Evolutionary conservation across 371 early-diverging fungal genomes (phyloP), one percentile per base, ranked within the genome.

Genomic region (Mucor circinelloides): DNA sequence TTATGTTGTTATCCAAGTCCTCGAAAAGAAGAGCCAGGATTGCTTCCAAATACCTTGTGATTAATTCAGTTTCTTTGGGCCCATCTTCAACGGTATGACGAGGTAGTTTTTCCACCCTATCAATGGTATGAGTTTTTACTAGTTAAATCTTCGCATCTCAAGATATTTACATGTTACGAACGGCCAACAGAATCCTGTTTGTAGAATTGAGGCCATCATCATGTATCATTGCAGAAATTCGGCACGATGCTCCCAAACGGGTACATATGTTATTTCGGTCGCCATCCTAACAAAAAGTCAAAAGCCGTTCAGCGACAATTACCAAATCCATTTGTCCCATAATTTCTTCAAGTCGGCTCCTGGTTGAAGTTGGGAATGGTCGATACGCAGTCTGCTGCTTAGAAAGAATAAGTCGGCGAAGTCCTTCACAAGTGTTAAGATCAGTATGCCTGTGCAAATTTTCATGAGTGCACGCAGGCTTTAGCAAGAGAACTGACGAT

Each of bases 71-170:
- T 63, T 71, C 60, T 19, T 55, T 66, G 62, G 67, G 66, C 46
- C 63, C 67, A 48, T 71, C 17, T 66, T 66, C 63, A 64, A 60
- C 32, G 67, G 42, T 66, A 12, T 28, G 21, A 34, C 58, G 67
- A 28, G 67, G 67, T 25, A 66, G 63, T 54, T n/a, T 71, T 54
- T 71, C 71, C 67, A 71, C 52, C 60, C 63, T 71, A 63, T 63
- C 46, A 63, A 59, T 69, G 64, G 25, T 69, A 40, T 69, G 54
- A 42, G 32, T 31, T 42, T 60, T 32, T 27, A 64, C 32, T n/a
- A n/a, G 34, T 28, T 30, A 68, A 36, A 50, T 68, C 23, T 63
- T 69, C 19, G 42, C 6, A 32, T 13, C 46, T 19, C 52, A 46
- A 68, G 38, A 68, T 38, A 68, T 67, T 66, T 71, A 66, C 63